Base-by-base conservation (phyloP, 2,329 filamentous ascomycete genomes). In the Metarhizium anisopliae region DNA sequence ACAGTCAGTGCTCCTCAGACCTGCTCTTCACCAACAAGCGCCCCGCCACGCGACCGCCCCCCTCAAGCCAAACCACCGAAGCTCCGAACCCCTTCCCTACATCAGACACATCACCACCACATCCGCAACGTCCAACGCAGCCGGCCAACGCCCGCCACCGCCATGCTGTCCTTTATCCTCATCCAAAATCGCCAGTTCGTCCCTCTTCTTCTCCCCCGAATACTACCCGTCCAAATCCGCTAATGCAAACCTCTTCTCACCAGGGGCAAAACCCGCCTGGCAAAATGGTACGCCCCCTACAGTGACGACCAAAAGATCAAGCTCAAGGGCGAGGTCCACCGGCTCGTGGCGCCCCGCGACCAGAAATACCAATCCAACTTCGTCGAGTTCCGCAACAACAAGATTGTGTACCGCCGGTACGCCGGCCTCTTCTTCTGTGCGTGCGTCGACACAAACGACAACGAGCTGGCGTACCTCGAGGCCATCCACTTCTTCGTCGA, bases 361-460 rank as follows among this genome's bases (percentile, higher is more conserved):
- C 94, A 99, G 71, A 99, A 99, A 71, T 96, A 99, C 79, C 94
- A 99, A 72, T 96, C 91, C 75, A 99, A 99, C 77, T 99, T 99
- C 68, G 94, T 99, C 80, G 94, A 99, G 75, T 87, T 88, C 77
- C 88, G 90, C 62, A 89, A 91, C 74, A 91, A 93, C 70, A 97
- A 96, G 77, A 89, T 99, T 65, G 90, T 99, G 54, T 99, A 99
- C 77, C 87, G 95, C 49, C 89, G 94, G 60, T 99, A 99, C 74
- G 94, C 94, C 0, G 94, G 94, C 0, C 84, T 99, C 57, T 99
- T 99, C 83, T 99, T 99, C 79, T 99, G 94, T 78, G 95, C 92
- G 54, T 97, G 94, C 74, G 94, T 99, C 69, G 94, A 99, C 74
- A 95, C 93, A 53, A 97, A 96, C 72, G 94, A 99, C 74, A 99